Base-by-base conservation (phyloP, 805 yeast genomes). In the Kodamaea kakaduensis region DNA sequence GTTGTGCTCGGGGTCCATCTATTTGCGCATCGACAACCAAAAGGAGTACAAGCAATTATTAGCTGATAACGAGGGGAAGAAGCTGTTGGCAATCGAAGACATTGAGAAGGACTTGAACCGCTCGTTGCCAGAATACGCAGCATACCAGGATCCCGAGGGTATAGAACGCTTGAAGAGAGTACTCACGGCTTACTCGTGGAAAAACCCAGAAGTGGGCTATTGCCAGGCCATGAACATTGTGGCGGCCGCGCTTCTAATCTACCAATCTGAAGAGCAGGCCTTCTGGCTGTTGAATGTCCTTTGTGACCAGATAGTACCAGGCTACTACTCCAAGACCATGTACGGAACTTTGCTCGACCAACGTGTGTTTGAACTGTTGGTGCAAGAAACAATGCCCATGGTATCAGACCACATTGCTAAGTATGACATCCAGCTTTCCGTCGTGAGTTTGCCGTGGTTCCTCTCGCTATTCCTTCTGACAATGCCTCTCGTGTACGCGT, bases 171-270 rank as follows among this genome's bases (percentile, higher is more conserved):
- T 93, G 31, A 71, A 98, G 42, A 72, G 95, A 42, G 97, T 93
- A 0, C 69, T 93, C 40, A 83, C 94, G 0, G 96, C 96, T 0
- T 93, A 89, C 52, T 85, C 96, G 0, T 93, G 97, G 97, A 85
- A 84, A 45, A 88, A 89, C 55, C 96, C 96, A 0, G 96, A 90
- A 26, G 86, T 93, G 17, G 99, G 99, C 0, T 93, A 93, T 58
- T 93, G 99, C 56, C 98, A 93, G 59, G 98, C 97, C 1, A 93
- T 94, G 98, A 93, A 93, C 55, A 93, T 93, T 34, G 88, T 84
- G 6, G 78, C 77, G 2, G 95, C 95, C 1, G 89, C 86, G 0
- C 57, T 84, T 35, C 61, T 84, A 33, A 83, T 83, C 25, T 84
- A 78, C 56, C 88, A 86, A 83, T 83, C 94, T 6, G 99, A 93